A percentile compares a stretch with the other conserved stretches of the same genome.
phyloP scores from a whole-genome alignment of 257 asterid species.

The Marsdenia floribunda region DNA sequence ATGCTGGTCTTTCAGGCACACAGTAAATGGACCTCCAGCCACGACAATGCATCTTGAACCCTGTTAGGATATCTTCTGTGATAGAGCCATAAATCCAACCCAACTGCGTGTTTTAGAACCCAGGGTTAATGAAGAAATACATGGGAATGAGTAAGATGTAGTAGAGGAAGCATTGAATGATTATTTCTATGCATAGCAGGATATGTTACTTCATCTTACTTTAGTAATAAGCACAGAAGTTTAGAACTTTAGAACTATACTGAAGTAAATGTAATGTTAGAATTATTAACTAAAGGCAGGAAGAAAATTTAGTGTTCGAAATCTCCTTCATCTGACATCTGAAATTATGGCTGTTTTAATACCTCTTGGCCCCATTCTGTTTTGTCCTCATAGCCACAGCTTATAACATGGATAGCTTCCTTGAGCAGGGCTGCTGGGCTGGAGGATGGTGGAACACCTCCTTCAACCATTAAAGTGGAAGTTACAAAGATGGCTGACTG shows the following conservation, averaged over 20 bases:
- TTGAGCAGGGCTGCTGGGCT: constrained; percentile 94
- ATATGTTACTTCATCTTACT: background rate
- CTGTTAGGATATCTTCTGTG: constrained; percentile 92
- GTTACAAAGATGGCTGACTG: constrained; percentile 87
- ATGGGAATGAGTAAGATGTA: background rate
- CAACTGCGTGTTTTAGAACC: constrained; percentile 46
- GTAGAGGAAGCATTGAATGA: background rate
- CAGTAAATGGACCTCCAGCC: constrained; percentile 96
- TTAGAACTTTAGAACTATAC: too few relatives aligned
- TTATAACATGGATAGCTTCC: constrained; percentile 95
- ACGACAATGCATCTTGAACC: constrained; percentile 96
- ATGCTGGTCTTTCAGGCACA: constrained; percentile 78
- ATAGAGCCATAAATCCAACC: constrained; percentile 97
- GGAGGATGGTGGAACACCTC: constrained; percentile 97
- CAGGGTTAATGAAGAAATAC: constrained; percentile 5
- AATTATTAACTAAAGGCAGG: background rate
- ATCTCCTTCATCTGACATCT: background rate
- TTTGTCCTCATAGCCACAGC: constrained; percentile 97
- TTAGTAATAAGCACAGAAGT: background rate
- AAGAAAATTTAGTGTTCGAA: background rate
- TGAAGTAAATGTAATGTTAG: background rate
- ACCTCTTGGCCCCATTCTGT: constrained; percentile 99
- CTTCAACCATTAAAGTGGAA: constrained; percentile 85
- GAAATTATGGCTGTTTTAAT: background rate
- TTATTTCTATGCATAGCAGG: background rate